Conservation (phyloP, 2,329 filamentous ascomycete genomes). For the Aureobasidium uvarum region DNA sequence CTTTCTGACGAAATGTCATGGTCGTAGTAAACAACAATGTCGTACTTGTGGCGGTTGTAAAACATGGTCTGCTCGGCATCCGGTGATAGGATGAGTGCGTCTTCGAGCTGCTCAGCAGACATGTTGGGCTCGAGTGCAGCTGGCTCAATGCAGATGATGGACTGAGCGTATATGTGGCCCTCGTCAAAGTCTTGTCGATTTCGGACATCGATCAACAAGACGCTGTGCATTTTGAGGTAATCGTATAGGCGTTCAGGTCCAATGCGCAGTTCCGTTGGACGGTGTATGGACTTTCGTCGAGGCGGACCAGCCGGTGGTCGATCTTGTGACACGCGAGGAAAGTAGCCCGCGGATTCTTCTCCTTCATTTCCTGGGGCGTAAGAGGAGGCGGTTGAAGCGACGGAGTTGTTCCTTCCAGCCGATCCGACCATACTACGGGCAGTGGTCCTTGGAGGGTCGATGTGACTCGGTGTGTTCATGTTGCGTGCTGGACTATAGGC, state of each 20-base stretch:
- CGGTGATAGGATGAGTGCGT: conserved; percentile 69
- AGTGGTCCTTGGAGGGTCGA: conserved; percentile 64
- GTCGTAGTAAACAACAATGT: conserved; percentile 90
- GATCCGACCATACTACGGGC: conserved; percentile 61
- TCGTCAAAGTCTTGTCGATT: conserved; percentile 76
- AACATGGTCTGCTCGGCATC: conserved; percentile 74
- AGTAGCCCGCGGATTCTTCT: conserved; percentile 42
- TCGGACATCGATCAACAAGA: conserved; percentile 85
- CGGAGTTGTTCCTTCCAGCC: conserved; percentile 55
- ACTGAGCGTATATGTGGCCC: conserved; percentile 82
- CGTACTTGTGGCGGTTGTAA: conserved; percentile 69
- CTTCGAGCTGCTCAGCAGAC: conserved; percentile 62
- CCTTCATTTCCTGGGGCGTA: conserved; percentile 41
- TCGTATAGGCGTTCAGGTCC: conserved; percentile 68
- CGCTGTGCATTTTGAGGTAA: conserved; percentile 63
- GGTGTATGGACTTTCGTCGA: conserved; percentile 48
- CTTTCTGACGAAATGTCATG: conserved; percentile 59
- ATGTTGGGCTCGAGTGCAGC: conserved; percentile 67
- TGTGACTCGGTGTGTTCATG: conserved; percentile 63
- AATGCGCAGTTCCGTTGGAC: conserved; percentile 60
- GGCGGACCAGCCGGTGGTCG: conserved; percentile 30
- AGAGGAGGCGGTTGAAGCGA: conserved; percentile 39
- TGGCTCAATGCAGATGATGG: conserved; percentile 87
- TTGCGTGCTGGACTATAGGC: conserved; percentile 77
- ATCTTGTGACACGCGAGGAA: conserved; percentile 37